Conservation (phyloP, 768 basidiomycete species). For the Tulasnella sp. region DNA sequence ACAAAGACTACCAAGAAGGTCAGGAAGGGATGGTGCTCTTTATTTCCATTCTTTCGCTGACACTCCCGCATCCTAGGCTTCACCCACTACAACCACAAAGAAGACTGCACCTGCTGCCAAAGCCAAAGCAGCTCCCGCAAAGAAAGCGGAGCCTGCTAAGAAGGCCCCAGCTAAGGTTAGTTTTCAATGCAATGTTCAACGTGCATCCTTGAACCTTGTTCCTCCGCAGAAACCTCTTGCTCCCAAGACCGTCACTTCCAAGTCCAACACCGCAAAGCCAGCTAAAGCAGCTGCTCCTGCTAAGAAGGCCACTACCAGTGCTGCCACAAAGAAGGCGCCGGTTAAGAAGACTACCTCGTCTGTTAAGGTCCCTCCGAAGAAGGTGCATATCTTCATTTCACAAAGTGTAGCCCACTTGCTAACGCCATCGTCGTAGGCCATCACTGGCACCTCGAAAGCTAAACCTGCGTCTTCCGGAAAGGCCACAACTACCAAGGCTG, state of each 20-base stretch:
- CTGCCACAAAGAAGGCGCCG: conserved; percentile 12
- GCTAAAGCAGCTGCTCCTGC: conserved; percentile 7
- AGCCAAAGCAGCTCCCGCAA: conserved; percentile 3
- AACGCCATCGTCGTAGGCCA: neutral
- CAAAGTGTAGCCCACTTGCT: neutral
- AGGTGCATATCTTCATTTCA: neutral
- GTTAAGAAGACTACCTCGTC: no score
- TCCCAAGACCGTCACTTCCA: conserved; percentile 3
- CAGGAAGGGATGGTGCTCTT: neutral
- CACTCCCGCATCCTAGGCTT: neutral
- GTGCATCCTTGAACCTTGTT: no score
- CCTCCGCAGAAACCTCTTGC: no score
- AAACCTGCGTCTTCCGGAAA: conserved; percentile 11
- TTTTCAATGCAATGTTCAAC: no score
- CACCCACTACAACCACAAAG: neutral
- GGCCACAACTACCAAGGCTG: conserved; percentile 10
- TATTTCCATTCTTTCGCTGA: neutral
- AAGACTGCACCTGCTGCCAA: conserved; percentile 1
- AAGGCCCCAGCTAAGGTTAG: neutral
- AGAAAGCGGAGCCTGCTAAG: neutral
- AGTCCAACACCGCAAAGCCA: conserved; percentile 5
- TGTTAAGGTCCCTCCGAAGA: no score
- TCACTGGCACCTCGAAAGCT: conserved; percentile 10
- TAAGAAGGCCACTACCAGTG: conserved; percentile 5
- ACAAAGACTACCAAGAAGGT: conserved; percentile 14